Conservation (phyloP, 805 yeast genomes). For the Wickerhamiella kurtzmanii region DNA sequence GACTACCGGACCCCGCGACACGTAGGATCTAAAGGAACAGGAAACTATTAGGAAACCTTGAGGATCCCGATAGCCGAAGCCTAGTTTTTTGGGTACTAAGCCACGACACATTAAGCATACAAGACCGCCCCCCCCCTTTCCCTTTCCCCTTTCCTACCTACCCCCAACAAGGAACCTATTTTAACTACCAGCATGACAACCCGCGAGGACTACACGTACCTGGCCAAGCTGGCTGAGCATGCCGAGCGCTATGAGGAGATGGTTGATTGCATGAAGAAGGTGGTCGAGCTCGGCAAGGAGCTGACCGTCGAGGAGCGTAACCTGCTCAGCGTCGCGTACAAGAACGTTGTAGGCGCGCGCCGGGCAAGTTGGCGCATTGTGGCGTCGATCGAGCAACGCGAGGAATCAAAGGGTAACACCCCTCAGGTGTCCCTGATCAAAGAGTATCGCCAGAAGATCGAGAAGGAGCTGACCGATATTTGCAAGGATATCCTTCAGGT, state of each 20-base stretch:
- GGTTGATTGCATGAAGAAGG: constrained; percentile 98
- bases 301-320: constrained; percentile 96
- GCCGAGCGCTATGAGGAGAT: constrained; percentile 99
- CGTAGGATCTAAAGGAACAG: too few relatives aligned
- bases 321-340: constrained; percentile 92
- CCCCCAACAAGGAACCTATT: neutral
- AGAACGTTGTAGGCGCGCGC: constrained; percentile 97
- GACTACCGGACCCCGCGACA: too few relatives aligned
- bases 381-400: constrained; percentile 96
- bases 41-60: too few relatives aligned
- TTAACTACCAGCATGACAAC: too few relatives aligned
- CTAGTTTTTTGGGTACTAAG: too few relatives aligned
- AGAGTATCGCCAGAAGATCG: constrained; percentile 92
- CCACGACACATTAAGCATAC: too few relatives aligned
- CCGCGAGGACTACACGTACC: constrained; percentile 96
- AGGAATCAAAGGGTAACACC: constrained; percentile 93
- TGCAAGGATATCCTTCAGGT: constrained; percentile 90
- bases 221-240: constrained; percentile 98
- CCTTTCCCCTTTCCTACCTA: neutral
- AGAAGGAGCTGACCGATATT: constrained; percentile 82
- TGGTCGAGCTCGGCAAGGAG: constrained; percentile 57
- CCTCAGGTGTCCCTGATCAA: constrained; percentile 78
- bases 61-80: too few relatives aligned
- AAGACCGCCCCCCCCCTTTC: too few relatives aligned
- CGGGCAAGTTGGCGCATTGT: constrained; percentile 99